Percentiles rank a stretch among this genome's conserved stretches.
phyloP scores from a whole-genome alignment of 176 grass and related monocot species.

The Echinochloa phyllopogon region DNA sequence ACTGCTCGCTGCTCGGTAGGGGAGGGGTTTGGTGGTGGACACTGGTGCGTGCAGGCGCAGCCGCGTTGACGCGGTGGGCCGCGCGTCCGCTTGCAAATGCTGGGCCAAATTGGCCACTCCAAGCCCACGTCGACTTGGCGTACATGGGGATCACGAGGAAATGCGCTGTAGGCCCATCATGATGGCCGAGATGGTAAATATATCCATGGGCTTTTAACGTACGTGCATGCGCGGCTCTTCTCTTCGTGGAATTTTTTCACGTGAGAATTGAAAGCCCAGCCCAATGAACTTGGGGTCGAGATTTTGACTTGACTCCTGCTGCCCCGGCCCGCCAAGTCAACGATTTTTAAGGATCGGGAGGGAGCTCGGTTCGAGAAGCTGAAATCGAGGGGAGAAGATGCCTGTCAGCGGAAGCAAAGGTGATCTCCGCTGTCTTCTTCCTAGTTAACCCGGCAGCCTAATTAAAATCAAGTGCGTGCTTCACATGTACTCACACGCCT shows the following conservation, averaged over 20 bases:
- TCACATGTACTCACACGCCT: conserved; percentile 41
- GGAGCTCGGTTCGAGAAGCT: conserved; percentile 30
- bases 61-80: too few relatives aligned
- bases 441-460: conserved; percentile 18
- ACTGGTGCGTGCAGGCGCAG: too few relatives aligned
- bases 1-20: too few relatives aligned
- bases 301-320: conserved; percentile 33
- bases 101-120: not conserved
- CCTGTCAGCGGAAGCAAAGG: conserved; percentile 48
- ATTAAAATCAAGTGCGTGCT: conserved; percentile 39
- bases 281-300: not conserved
- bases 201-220: not conserved
- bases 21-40: too few relatives aligned
- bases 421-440: conserved; percentile 27
- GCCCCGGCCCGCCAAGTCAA: conserved; percentile 23
- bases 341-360: not conserved
- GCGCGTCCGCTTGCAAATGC: too few relatives aligned
- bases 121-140: not conserved
- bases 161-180: too few relatives aligned
- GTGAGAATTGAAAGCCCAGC: not conserved
- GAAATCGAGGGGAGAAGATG: conserved; percentile 47
- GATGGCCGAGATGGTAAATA: too few relatives aligned
- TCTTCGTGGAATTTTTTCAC: too few relatives aligned
- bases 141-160: too few relatives aligned
- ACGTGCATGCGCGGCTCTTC: too few relatives aligned